phyloP scores from a whole-genome alignment of 2,329 filamentous ascomycete genomes.

The Pyrenochaeta sp. region DNA sequence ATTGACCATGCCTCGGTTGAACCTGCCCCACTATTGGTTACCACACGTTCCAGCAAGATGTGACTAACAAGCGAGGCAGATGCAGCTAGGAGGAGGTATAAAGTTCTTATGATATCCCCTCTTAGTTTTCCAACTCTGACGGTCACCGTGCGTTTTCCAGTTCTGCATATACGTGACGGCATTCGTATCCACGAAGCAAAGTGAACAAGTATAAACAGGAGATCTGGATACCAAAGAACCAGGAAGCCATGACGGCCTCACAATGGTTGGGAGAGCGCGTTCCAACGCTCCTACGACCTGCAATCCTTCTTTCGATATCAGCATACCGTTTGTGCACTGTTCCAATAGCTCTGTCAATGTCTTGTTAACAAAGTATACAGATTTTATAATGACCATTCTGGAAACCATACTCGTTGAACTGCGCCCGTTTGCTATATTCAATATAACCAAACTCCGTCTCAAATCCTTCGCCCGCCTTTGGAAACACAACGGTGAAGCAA shows the following conservation, averaged over 20 bases:
- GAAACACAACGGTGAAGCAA: conserved; percentile 44
- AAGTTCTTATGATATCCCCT: background rate
- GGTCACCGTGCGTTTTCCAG: background rate
- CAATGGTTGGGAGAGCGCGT: conserved; percentile 29
- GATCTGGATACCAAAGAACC: background rate
- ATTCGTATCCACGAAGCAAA: too few species aligned
- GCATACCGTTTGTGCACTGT: conserved; percentile 35
- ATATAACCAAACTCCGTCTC: conserved; percentile 40
- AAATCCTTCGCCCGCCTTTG: conserved; percentile 48
- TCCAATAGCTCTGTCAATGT: too few species aligned
- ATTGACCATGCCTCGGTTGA: conserved; percentile 2
- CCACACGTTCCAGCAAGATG: background rate
- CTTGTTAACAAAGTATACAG: conserved; percentile 20
- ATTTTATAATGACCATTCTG: conserved; percentile 46
- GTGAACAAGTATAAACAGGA: background rate
- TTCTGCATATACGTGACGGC: too few species aligned
- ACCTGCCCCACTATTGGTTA: background rate
- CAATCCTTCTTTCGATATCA: conserved; percentile 33
- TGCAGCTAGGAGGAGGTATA: background rate
- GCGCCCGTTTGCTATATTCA: conserved; percentile 37
- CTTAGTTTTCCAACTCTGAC: background rate
- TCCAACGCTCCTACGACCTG: conserved; percentile 39
- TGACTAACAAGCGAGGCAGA: conserved; percentile 4
- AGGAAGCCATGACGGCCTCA: conserved; percentile 15
- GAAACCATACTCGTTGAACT: conserved; percentile 40